Percentiles rank a stretch among this genome's conserved stretches.
Evolutionary conservation across 1,284 basidiomycete species (phyloP).

Genomic region (Trametes pubescens): DNA sequence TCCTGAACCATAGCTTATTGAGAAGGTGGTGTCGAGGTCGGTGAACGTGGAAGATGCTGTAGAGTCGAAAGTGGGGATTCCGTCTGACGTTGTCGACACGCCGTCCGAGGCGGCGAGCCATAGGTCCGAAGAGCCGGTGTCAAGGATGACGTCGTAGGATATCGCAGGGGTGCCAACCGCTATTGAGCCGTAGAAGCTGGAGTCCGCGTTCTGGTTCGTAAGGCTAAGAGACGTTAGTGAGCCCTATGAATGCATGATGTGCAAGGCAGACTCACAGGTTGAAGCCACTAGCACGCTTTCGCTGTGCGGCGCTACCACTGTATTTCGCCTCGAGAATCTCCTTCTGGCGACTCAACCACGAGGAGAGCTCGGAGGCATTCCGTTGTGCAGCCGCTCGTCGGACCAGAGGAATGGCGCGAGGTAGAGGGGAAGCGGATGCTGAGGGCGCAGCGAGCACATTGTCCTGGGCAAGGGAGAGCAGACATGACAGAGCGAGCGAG

Average conservation of each 20-base stretch:
- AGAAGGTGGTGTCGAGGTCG: slow-evolving; percentile 36
- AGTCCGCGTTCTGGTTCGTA: slow-evolving; percentile 42
- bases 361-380: slow-evolving; percentile 30
- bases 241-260: not conserved
- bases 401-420: slow-evolving; percentile 35
- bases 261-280: slow-evolving; percentile 38
- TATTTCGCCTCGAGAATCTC: slow-evolving; percentile 41
- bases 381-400: slow-evolving; percentile 27
- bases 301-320: slow-evolving; percentile 27
- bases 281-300: slow-evolving; percentile 40
- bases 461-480: slow-evolving; percentile 31
- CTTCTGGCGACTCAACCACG: slow-evolving; percentile 38
- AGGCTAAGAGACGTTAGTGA: slow-evolving; percentile 29
- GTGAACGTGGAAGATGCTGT: slow-evolving; percentile 41
- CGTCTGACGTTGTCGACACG: slow-evolving; percentile 21
- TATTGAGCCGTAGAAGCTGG: slow-evolving; percentile 50
- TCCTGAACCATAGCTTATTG: slow-evolving; percentile 45
- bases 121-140: slow-evolving; percentile 64
- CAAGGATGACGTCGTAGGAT: slow-evolving; percentile 52
- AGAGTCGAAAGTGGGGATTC: slow-evolving; percentile 38
- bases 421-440: slow-evolving; percentile 17
- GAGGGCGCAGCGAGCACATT: slow-evolving; percentile 38
- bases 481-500: slow-evolving; percentile 36
- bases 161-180: slow-evolving; percentile 51
- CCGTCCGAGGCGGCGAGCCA: slow-evolving; percentile 40